Evolutionary conservation across 129 eudicot genomes (phyloP).

Genomic region (Saussurea involucrata): DNA sequence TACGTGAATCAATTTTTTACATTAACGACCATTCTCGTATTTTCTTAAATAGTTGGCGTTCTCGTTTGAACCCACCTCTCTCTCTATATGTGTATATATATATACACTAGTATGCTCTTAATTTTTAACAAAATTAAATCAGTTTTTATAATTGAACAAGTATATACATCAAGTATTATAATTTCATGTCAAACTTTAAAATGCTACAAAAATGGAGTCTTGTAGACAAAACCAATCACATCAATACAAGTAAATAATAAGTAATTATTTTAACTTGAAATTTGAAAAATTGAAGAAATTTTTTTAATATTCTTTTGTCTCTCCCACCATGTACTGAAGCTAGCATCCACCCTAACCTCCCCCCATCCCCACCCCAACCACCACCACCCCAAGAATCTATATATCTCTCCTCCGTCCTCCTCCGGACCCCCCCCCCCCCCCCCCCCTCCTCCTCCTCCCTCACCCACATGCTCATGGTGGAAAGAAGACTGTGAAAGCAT

Average conservation of each 20-base stretch:
- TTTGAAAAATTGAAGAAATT: background rate
- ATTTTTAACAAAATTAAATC: no score
- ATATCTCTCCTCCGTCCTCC: constrained; percentile 2
- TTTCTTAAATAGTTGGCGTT: no score
- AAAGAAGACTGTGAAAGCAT: constrained; percentile 27
- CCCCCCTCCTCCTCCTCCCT: constrained; percentile 1
- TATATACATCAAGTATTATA: background rate
- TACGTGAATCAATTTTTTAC: no score
- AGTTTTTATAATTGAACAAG: no score
- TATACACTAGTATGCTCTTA: no score
- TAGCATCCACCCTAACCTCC: constrained; percentile 7
- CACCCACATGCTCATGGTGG: constrained; percentile 21
- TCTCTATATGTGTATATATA: no score
- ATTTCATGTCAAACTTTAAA: background rate
- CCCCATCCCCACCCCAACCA: constrained; percentile 5
- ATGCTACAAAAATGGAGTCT: background rate
- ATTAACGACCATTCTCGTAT: no score
- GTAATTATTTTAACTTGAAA: background rate
- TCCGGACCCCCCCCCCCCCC: background rate
- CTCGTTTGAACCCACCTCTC: no score
- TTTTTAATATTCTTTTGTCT: constrained; percentile 1
- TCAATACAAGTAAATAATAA: background rate
- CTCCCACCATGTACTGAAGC: constrained; percentile 14
- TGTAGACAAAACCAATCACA: background rate
- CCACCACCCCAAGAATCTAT: background rate